A percentile compares a stretch with the other conserved stretches of the same genome.
These are phyloP conservation scores for Exophiala sp. DNA, from an alignment of 2,329 filamentous ascomycete genomes.

Conservation along the genomic window DNA sequence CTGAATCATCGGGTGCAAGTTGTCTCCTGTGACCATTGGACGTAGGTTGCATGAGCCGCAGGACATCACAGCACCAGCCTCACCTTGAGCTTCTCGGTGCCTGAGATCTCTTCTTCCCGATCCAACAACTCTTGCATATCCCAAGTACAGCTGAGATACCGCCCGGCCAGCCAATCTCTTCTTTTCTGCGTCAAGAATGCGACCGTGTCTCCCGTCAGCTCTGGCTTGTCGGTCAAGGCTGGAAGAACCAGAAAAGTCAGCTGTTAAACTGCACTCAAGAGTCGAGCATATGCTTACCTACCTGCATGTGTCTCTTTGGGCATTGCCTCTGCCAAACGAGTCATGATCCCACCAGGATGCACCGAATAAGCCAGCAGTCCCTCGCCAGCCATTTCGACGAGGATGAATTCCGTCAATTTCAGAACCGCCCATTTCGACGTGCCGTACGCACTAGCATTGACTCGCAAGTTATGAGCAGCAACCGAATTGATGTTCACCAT, in stretches of 20 bases:
- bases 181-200: not conserved
- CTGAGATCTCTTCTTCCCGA: slow-evolving; percentile 11
- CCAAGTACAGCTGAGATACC: not conserved
- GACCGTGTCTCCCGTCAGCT: not conserved
- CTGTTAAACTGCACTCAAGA: too few relatives aligned
- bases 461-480: not conserved
- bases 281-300: not conserved
- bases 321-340: slow-evolving; percentile 21
- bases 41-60: slow-evolving; percentile 50
- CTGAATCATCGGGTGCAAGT: too few relatives aligned
- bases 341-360: slow-evolving; percentile 22
- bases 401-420: slow-evolving; percentile 44
- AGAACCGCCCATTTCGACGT: slow-evolving; percentile 42
- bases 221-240: not conserved
- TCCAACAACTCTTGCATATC: too few relatives aligned
- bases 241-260: too few relatives aligned
- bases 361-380: slow-evolving; percentile 21
- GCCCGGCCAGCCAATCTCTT: not conserved
- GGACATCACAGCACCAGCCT: slow-evolving; percentile 1
- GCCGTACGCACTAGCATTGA: slow-evolving; percentile 43
- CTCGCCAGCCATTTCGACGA: slow-evolving; percentile 38
- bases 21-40: too few relatives aligned
- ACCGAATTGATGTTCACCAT: not conserved
- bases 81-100: slow-evolving; percentile 17
- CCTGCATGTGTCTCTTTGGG: slow-evolving; percentile 13